These are phyloP conservation scores for Paulownia fortunei DNA, from an alignment of 257 asterid species.

Conservation along the genomic window DNA sequence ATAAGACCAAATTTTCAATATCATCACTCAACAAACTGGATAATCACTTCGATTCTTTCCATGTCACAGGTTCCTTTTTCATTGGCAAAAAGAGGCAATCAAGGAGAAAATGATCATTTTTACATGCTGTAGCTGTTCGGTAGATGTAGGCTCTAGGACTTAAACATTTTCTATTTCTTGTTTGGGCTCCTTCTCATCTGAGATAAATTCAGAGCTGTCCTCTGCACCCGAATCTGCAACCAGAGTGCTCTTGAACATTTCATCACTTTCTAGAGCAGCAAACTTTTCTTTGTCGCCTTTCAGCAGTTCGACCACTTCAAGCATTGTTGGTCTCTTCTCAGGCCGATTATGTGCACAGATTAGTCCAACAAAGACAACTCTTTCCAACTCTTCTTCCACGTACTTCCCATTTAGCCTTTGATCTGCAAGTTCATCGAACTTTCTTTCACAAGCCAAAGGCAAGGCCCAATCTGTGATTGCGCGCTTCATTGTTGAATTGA, in stretches of 20 bases:
- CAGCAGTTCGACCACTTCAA: slow-evolving; percentile 74
- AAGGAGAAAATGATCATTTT: slow-evolving; percentile 1
- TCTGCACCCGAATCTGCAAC: slow-evolving; percentile 51
- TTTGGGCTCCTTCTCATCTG: slow-evolving; percentile 50
- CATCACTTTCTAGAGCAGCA: slow-evolving; percentile 67
- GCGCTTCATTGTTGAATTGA: slow-evolving; percentile 50
- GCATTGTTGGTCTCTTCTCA: slow-evolving; percentile 84
- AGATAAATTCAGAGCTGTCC: slow-evolving; percentile 51
- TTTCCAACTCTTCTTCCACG: slow-evolving; percentile 78
- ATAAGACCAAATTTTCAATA: background rate
- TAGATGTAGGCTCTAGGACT: slow-evolving; percentile 3
- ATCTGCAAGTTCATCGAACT: slow-evolving; percentile 73
- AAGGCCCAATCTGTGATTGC: slow-evolving; percentile 85
- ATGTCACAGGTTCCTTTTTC: slow-evolving; percentile 2
- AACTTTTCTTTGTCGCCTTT: slow-evolving; percentile 80
- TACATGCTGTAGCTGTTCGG: background rate
- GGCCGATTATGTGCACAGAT: slow-evolving; percentile 67
- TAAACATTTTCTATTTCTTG: slow-evolving; percentile 65
- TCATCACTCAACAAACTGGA: slow-evolving; percentile 20
- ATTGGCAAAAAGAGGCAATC: slow-evolving; percentile 18
- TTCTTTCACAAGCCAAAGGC: slow-evolving; percentile 68
- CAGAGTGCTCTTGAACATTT: slow-evolving; percentile 57
- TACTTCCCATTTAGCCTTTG: slow-evolving; percentile 62
- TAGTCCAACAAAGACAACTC: slow-evolving; percentile 68
- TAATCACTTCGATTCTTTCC: slow-evolving; percentile 14